These are phyloP conservation scores for Quercus berberidifolia DNA, from an alignment of 306 rosid species.

Conservation along the genomic window DNA sequence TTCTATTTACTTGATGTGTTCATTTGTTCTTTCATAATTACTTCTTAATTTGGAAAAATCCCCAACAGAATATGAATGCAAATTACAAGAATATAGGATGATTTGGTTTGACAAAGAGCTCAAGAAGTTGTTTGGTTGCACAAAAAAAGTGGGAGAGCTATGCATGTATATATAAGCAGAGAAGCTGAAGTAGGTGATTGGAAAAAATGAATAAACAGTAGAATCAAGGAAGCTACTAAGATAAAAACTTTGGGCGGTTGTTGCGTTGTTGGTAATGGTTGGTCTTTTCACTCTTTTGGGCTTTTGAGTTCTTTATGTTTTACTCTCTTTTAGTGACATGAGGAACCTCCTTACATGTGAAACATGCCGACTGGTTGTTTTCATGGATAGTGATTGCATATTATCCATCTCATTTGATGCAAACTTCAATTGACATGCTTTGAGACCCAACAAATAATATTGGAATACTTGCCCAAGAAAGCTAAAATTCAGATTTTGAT, in stretches of 20 bases:
- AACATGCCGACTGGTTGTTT: slow-evolving; percentile 16
- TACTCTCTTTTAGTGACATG: too few species aligned
- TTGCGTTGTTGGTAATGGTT: slow-evolving; percentile 1
- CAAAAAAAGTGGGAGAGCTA: not conserved
- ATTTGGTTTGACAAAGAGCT: not conserved
- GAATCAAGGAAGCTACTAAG: slow-evolving; percentile 12
- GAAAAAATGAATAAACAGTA: not conserved
- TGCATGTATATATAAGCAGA: slow-evolving; percentile 24
- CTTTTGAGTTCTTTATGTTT: not conserved
- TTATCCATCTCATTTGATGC: not conserved
- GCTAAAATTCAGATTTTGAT: too few species aligned
- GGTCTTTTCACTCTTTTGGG: not conserved
- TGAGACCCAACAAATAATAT: too few species aligned
- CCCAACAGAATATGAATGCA: not conserved
- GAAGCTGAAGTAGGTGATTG: not conserved
- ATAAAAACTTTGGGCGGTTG: slow-evolving; percentile 9
- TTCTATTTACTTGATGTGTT: too few species aligned
- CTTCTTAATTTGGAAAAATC: too few species aligned
- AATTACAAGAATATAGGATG: not conserved
- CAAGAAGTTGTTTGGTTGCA: slow-evolving; percentile 3
- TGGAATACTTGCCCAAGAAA: too few species aligned
- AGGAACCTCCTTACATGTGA: not conserved
- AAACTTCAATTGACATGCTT: too few species aligned
- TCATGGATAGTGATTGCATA: not conserved
- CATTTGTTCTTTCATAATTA: too few species aligned